Percentiles rank a stretch among this genome's conserved stretches.
These are phyloP conservation scores for Quercus phellos DNA, from an alignment of 331 rosid genomes.

Conservation along the genomic window DNA sequence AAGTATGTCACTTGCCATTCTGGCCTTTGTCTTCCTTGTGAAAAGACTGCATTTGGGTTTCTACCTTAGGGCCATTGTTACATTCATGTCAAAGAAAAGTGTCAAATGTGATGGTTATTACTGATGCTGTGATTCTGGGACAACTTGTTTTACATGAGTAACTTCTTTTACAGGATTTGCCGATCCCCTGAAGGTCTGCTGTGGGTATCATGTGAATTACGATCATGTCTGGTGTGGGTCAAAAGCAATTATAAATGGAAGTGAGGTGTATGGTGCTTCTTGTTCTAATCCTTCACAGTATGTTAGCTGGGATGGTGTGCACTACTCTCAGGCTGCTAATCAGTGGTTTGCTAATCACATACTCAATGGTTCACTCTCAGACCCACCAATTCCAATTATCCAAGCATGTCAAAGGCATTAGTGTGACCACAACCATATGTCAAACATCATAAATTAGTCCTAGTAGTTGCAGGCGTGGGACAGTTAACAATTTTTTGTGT, in stretches of 20 bases:
- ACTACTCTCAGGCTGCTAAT: conserved; percentile 82
- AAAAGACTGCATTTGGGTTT: not conserved
- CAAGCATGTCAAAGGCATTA: conserved; percentile 59
- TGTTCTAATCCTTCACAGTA: conserved; percentile 48
- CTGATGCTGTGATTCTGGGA: not conserved
- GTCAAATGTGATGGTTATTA: not conserved
- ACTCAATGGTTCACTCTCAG: conserved; percentile 59
- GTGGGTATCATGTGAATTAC: conserved; percentile 83
- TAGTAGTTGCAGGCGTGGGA: too few species aligned
- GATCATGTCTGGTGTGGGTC: conserved; percentile 88
- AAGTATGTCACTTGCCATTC: too few species aligned
- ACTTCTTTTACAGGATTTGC: conserved; percentile 49
- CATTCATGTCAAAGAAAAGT: not conserved
- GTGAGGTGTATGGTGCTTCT: conserved; percentile 54
- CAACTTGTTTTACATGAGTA: not conserved
- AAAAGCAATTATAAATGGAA: conserved; percentile 49
- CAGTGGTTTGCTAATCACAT: conserved; percentile 69
- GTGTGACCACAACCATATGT: not conserved
- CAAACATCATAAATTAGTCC: too few species aligned
- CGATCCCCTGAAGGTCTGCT: conserved; percentile 72
- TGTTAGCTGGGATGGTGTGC: conserved; percentile 89
- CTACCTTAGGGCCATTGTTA: not conserved
- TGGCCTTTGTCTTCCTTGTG: not conserved
- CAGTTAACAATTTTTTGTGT: too few species aligned
- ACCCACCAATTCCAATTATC: conserved; percentile 62